Percentiles rank a stretch among this genome's conserved stretches.
Evolutionary conservation across 2,329 filamentous ascomycete species (phyloP).

Genomic region (Hypocrella siamensis): DNA sequence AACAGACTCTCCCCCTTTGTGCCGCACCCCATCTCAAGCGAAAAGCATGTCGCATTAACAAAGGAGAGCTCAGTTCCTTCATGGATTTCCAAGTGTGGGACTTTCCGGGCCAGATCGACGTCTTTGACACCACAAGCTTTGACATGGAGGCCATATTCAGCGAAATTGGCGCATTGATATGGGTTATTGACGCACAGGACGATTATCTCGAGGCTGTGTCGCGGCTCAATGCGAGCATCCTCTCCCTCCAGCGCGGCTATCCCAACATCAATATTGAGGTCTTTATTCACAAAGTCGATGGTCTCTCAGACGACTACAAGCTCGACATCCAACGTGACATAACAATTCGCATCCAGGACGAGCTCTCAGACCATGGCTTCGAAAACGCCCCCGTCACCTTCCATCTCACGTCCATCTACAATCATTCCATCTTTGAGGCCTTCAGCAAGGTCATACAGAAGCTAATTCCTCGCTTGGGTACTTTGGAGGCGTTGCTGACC

Average conservation of each 20-base stretch:
- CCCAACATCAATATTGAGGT: constrained; percentile 95
- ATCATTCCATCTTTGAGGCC: constrained; percentile 95
- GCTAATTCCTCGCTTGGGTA: constrained; percentile 81
- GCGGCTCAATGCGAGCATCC: constrained; percentile 74
- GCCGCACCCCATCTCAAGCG: constrained; percentile 2
- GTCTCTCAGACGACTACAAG: constrained; percentile 92
- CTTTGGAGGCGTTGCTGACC: constrained; percentile 85
- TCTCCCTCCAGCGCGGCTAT: constrained; percentile 76
- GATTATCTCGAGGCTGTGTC: constrained; percentile 88
- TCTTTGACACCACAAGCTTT: constrained; percentile 74
- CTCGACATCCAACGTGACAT: constrained; percentile 94
- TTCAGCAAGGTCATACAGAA: constrained; percentile 98
- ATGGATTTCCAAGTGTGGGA: constrained; percentile 99
- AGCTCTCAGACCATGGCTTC: constrained; percentile 82
- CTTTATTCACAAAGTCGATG: constrained; percentile 98
- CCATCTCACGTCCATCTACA: constrained; percentile 95
- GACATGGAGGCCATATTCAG: constrained; percentile 90
- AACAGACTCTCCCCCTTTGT: background rate
- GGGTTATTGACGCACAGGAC: constrained; percentile 97
- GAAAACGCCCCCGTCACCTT: constrained; percentile 90
- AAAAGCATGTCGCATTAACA: background rate
- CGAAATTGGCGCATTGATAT: constrained; percentile 85
- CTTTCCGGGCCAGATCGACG: constrained; percentile 84
- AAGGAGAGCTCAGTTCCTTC: constrained; percentile 52
- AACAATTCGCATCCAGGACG: constrained; percentile 89